Conservation (phyloP, 176 grass and related monocot species). For the Carex kokanica region DNA sequence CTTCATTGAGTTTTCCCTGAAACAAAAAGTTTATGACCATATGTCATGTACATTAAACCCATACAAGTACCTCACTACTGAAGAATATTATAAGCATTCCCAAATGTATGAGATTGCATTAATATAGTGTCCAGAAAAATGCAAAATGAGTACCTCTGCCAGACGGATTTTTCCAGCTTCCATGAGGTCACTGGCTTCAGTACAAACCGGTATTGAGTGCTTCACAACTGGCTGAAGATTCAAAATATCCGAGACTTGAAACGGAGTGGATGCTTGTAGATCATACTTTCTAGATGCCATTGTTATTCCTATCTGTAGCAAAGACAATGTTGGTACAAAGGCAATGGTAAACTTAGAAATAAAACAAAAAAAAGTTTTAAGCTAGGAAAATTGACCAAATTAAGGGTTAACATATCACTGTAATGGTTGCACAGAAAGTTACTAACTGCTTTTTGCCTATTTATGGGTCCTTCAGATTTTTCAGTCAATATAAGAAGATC, state of each 20-base stretch:
- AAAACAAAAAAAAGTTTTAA: background rate
- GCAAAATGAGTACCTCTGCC: slow-evolving; percentile 57
- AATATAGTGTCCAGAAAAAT: background rate
- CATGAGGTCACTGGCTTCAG: slow-evolving; percentile 85
- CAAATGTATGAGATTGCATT: background rate
- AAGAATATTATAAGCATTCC: background rate
- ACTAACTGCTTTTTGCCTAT: background rate
- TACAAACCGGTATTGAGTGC: slow-evolving; percentile 83
- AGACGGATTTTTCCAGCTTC: slow-evolving; percentile 87
- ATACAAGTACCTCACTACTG: background rate
- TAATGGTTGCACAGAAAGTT: background rate
- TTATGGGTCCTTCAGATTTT: background rate
- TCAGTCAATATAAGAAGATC: background rate
- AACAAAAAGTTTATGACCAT: slow-evolving; percentile 33
- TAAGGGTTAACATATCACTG: background rate
- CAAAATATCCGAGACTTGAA: slow-evolving; percentile 80
- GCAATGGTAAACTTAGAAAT: background rate
- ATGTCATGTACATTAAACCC: background rate
- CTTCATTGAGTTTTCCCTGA: slow-evolving; percentile 89
- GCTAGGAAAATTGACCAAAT: background rate
- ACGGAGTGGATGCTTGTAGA: slow-evolving; percentile 55
- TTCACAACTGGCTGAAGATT: slow-evolving; percentile 90
- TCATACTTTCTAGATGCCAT: slow-evolving; percentile 77
- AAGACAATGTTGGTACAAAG: background rate
- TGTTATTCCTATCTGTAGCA: slow-evolving; percentile 73